Evolutionary conservation across 345 rosid genomes (phyloP).

Genomic region (Syzygium jambos): DNA sequence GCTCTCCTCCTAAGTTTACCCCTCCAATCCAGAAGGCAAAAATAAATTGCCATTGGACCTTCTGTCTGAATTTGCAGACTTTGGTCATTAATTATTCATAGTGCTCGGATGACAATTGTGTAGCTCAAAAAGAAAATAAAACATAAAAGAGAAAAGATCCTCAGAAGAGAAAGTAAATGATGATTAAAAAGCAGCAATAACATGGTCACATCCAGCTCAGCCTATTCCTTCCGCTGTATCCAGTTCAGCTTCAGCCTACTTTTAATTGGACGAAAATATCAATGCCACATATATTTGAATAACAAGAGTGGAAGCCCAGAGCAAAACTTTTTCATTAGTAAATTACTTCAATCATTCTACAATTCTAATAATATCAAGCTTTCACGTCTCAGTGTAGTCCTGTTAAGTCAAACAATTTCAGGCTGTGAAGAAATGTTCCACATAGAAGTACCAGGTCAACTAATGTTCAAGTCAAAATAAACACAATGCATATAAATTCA

Average conservation of each 20-base stretch:
- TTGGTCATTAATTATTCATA: neutral
- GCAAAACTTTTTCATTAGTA: neutral
- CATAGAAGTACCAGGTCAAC: neutral
- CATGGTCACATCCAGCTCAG: neutral
- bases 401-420: neutral
- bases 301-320: neutral
- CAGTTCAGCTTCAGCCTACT: neutral
- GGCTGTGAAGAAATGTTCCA: neutral
- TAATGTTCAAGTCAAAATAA: neutral
- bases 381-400: neutral
- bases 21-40: neutral
- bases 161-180: neutral
- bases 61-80: neutral
- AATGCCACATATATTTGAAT: neutral
- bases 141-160: neutral
- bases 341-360: neutral
- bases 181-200: neutral
- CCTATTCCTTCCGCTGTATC: neutral
- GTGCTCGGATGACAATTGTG: neutral
- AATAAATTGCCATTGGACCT: neutral
- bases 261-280: neutral
- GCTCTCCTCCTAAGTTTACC: neutral
- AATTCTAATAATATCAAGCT: neutral
- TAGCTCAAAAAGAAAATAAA: neutral
- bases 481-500: neutral